These are phyloP conservation scores for Urtica urens DNA, from an alignment of 306 rosid species.

Conservation along the genomic window DNA sequence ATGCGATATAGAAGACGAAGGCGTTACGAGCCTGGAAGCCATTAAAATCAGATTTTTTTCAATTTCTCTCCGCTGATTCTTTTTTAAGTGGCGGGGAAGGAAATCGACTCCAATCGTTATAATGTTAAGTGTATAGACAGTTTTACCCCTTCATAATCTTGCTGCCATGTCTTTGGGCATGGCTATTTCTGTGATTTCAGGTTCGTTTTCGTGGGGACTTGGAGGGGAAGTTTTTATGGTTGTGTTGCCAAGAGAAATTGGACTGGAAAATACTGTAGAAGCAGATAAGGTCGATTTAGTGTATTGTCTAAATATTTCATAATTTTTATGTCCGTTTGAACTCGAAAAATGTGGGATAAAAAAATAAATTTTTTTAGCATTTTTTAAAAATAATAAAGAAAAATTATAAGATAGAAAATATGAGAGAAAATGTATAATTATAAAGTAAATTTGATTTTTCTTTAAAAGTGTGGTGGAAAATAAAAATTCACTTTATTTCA, in stretches of 20 bases:
- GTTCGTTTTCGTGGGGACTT: neutral
- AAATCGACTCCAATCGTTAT: conserved; percentile 1
- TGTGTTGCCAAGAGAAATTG: neutral
- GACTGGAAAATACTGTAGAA: neutral
- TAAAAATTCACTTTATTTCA: too few species aligned
- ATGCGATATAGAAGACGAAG: conserved; percentile 26
- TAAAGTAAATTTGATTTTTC: too few species aligned
- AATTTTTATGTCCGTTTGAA: too few species aligned
- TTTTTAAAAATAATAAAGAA: too few species aligned
- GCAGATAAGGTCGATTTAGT: neutral
- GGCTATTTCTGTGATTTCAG: neutral
- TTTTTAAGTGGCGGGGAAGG: conserved; percentile 29
- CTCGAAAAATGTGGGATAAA: too few species aligned
- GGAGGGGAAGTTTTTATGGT: conserved; percentile 1
- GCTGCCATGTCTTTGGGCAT: neutral
- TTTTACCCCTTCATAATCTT: neutral
- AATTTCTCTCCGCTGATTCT: neutral
- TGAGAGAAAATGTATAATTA: too few species aligned
- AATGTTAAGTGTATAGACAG: neutral
- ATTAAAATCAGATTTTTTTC: neutral
- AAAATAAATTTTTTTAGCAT: too few species aligned
- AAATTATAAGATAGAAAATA: too few species aligned
- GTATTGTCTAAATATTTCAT: too few species aligned
- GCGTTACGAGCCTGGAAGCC: conserved; percentile 30
- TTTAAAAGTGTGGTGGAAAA: too few species aligned